Evolutionary conservation across 164 flowering plant species (phyloP).

Genomic region (Liquidambar formosana): DNA sequence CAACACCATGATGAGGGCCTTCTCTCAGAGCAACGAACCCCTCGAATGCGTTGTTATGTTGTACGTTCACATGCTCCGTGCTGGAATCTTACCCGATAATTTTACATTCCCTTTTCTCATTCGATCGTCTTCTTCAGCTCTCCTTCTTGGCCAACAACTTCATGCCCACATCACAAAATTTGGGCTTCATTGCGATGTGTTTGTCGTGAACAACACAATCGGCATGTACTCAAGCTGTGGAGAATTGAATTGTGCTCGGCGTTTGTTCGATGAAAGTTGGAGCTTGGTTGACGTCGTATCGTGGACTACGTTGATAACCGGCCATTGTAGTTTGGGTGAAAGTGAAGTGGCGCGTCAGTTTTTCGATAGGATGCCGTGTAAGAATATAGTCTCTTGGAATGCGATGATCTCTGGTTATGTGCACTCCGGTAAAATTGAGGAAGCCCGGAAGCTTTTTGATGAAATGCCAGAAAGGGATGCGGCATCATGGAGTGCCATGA

Average conservation of each 20-base stretch:
- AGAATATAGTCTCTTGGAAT: no score
- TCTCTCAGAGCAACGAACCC: slow-evolving; percentile 19
- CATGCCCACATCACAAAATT: no score
- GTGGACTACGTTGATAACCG: slow-evolving; percentile 32
- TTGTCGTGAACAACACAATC: slow-evolving; percentile 19
- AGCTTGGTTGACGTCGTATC: slow-evolving; percentile 27
- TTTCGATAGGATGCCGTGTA: slow-evolving; percentile 28
- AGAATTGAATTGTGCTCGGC: slow-evolving; percentile 14
- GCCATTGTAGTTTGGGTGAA: slow-evolving; percentile 18
- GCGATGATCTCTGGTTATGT: no score
- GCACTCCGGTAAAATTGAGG: slow-evolving; percentile 12
- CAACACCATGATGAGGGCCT: slow-evolving; percentile 32
- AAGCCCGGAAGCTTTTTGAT: slow-evolving; percentile 18
- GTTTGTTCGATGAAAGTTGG: slow-evolving; percentile 18
- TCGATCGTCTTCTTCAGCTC: slow-evolving; percentile 11
- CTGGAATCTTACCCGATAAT: slow-evolving; percentile 22
- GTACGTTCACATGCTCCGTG: slow-evolving; percentile 23
- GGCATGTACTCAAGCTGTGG: slow-evolving; percentile 21
- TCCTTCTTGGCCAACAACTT: slow-evolving; percentile 14
- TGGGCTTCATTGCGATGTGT: slow-evolving; percentile 29
- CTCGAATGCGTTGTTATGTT: slow-evolving; percentile 16
- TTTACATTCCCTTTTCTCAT: slow-evolving; percentile 31
- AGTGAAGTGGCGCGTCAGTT: slow-evolving; percentile 17
- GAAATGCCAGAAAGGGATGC: no score
- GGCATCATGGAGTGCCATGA: no score